Percentiles rank a stretch among this genome's conserved stretches.
Conservation (phyloP, 441 rosid genomes). For the Brassica balearica region DNA sequence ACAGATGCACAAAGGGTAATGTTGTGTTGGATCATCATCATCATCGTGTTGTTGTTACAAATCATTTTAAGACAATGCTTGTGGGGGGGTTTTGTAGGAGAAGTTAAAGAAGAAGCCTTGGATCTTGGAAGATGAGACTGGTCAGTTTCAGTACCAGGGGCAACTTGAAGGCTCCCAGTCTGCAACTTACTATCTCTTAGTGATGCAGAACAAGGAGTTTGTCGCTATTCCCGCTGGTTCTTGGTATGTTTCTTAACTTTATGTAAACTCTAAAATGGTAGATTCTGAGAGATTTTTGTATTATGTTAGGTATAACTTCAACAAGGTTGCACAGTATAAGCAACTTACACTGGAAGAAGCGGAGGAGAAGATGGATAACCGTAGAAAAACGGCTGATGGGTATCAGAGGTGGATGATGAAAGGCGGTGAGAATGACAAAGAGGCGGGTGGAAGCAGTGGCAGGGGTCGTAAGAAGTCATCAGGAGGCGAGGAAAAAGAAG, state of each 20-base stretch:
- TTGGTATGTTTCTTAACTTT: constrained; percentile 48
- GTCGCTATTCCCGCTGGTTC: constrained; percentile 94
- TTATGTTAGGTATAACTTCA: constrained; percentile 79
- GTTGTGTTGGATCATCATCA: constrained; percentile 15
- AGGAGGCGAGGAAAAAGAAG: constrained; percentile 79
- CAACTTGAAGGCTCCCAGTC: constrained; percentile 96
- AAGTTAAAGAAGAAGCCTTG: constrained; percentile 92
- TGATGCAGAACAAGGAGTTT: constrained; percentile 85
- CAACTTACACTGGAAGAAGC: constrained; percentile 98
- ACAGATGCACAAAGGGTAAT: constrained; percentile 80
- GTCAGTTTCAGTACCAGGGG: constrained; percentile 89
- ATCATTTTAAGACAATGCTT: not conserved
- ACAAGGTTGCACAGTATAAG: constrained; percentile 94
- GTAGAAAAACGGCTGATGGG: constrained; percentile 97
- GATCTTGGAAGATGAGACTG: constrained; percentile 94
- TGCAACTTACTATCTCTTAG: constrained; percentile 87
- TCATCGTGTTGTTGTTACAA: not conserved
- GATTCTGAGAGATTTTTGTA: no score
- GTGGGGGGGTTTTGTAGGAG: constrained; percentile 52
- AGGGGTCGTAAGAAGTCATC: constrained; percentile 80
- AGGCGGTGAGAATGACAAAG: constrained; percentile 88
- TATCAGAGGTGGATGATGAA: constrained; percentile 99
- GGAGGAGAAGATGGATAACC: constrained; percentile 94
- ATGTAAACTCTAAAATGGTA: not conserved
- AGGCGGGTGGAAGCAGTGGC: constrained; percentile 51